Percentiles rank a stretch among this genome's conserved stretches.
These are phyloP conservation scores for Benincasa hispida DNA, from an alignment of 306 rosid genomes.

Conservation along the genomic window DNA sequence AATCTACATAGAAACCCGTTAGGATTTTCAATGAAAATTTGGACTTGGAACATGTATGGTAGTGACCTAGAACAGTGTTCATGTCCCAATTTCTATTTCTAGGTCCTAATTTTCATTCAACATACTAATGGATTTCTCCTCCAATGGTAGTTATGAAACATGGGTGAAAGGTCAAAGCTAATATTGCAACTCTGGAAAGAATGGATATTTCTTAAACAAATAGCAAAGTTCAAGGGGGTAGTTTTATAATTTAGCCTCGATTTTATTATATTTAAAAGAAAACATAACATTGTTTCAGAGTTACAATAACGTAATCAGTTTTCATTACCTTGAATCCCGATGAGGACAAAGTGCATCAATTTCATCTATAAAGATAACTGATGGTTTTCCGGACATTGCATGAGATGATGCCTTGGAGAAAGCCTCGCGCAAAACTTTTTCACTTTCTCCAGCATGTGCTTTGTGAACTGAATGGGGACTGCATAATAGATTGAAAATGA, in stretches of 20 bases:
- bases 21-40: too few relatives aligned
- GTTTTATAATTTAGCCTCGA: not conserved
- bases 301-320: not conserved
- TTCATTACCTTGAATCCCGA: constrained; percentile 58
- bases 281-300: not conserved
- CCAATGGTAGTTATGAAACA: not conserved
- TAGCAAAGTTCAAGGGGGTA: not conserved
- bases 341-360: constrained; percentile 87
- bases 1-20: not conserved
- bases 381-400: constrained; percentile 41
- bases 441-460: constrained; percentile 80
- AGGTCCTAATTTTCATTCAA: not conserved
- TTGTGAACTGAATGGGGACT: constrained; percentile 72
- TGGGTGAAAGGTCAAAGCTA: not conserved
- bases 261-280: not conserved
- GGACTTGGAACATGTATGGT: not conserved
- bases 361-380: constrained; percentile 77
- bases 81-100: too few relatives aligned
- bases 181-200: not conserved
- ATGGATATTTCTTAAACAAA: too few relatives aligned
- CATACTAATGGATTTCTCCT: not conserved
- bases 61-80: not conserved
- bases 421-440: constrained; percentile 62
- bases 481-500: constrained; percentile 15
- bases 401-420: constrained; percentile 61